Conservation (phyloP, 768 basidiomycete genomes). For the Scleroderma bovista region DNA sequence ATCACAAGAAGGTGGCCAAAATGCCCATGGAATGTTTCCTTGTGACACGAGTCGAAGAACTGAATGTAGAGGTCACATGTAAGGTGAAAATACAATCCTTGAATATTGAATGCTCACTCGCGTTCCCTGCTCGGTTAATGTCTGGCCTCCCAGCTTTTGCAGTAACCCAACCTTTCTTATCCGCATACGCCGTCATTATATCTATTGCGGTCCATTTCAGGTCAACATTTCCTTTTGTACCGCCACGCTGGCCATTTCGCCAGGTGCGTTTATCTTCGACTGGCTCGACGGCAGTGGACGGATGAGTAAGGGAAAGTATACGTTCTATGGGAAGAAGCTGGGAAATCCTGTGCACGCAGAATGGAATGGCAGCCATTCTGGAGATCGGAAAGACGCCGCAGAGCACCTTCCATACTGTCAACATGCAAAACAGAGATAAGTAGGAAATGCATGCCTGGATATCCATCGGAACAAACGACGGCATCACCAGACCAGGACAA, state of each 20-base stretch:
- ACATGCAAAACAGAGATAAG: neutral
- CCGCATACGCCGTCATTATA: constrained; percentile 73
- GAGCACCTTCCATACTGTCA: constrained; percentile 43
- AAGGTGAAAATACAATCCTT: neutral
- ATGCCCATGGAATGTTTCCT: constrained; percentile 76
- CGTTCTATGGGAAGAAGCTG: constrained; percentile 72
- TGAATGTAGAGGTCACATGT: constrained; percentile 21
- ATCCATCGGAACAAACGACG: constrained; percentile 77
- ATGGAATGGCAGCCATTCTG: constrained; percentile 75
- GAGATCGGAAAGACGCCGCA: constrained; percentile 74
- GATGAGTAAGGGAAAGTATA: constrained; percentile 55
- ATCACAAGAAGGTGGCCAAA: constrained; percentile 61
- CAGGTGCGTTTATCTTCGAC: constrained; percentile 74
- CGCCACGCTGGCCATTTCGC: constrained; percentile 43
- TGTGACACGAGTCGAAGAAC: constrained; percentile 83
- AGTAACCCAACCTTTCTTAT: constrained; percentile 78
- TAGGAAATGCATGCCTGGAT: constrained; percentile 49
- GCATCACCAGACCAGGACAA: constrained; percentile 93
- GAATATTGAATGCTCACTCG: constrained; percentile 51
- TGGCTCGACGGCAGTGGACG: constrained; percentile 25
- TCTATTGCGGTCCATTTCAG: constrained; percentile 80
- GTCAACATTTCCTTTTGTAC: constrained; percentile 5
- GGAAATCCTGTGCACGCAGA: constrained; percentile 70
- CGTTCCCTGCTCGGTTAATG: constrained; percentile 83
- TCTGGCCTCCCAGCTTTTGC: constrained; percentile 90